phyloP scores from a whole-genome alignment of 1,139 yeast species.

The Debaryomyces coudertii region DNA sequence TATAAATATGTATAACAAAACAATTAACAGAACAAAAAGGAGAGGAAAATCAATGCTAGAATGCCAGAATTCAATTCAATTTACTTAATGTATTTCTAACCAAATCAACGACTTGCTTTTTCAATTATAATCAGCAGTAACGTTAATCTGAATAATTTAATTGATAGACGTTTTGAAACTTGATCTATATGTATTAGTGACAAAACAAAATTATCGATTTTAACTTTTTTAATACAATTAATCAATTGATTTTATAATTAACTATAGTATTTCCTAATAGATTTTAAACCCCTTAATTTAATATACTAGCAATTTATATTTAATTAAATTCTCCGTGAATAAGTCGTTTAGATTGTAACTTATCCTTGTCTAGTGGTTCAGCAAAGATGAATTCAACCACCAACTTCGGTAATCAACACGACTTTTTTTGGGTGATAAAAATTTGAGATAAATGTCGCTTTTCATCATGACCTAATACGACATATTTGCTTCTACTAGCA shows the following conservation, averaged over 20 bases:
- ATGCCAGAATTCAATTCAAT: constrained; percentile 6
- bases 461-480: background rate
- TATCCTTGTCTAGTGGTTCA: constrained; percentile 8
- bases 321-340: constrained; percentile 2
- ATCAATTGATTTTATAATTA: constrained; percentile 4
- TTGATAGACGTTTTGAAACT: constrained; percentile 3
- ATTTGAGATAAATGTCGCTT: background rate
- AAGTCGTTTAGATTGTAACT: background rate
- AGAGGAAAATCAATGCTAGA: constrained; percentile 2
- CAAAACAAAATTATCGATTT: constrained; percentile 5
- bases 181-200: constrained; percentile 6
- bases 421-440: background rate
- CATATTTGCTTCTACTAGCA: background rate
- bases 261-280: background rate
- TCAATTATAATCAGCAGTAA: constrained; percentile 2
- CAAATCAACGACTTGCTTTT: constrained; percentile 1
- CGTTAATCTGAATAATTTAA: constrained; percentile 1
- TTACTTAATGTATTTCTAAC: background rate
- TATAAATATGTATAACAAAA: constrained; percentile 5
- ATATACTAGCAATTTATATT: background rate
- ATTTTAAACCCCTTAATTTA: background rate
- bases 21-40: constrained; percentile 4
- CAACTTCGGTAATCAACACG: constrained; percentile 2
- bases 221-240: constrained; percentile 6
- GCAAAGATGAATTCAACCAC: constrained; percentile 9